Conservation (phyloP, 2,329 filamentous ascomycete species). For the Fusarium buharicum region DNA sequence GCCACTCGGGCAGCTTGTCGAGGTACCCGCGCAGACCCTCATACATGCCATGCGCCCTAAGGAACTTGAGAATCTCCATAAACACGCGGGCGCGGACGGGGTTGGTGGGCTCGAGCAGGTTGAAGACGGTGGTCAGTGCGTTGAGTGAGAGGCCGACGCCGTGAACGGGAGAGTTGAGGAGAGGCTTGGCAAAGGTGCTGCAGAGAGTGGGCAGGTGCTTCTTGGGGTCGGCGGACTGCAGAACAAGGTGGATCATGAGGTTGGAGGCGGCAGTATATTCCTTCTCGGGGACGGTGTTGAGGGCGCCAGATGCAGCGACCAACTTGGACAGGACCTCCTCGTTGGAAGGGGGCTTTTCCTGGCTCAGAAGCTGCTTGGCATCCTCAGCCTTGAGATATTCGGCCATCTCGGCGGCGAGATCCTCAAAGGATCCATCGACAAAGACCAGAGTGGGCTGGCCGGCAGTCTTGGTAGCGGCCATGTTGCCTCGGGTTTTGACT, state of each 20-base stretch:
- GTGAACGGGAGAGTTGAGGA: conserved; percentile 86
- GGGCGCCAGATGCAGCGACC: conserved; percentile 77
- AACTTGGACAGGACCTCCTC: conserved; percentile 92
- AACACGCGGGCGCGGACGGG: conserved; percentile 91
- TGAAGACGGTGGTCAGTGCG: conserved; percentile 95
- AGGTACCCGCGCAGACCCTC: conserved; percentile 86
- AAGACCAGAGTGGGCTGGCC: conserved; percentile 71
- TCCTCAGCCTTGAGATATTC: conserved; percentile 89
- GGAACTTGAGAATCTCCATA: conserved; percentile 84
- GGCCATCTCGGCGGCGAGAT: conserved; percentile 93
- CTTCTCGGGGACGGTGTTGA: conserved; percentile 92
- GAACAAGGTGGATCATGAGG: conserved; percentile 91
- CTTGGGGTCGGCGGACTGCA: conserved; percentile 85
- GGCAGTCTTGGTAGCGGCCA: conserved; percentile 53
- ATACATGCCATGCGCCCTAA: conserved; percentile 79
- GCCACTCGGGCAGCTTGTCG: conserved; percentile 83
- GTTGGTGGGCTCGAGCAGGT: conserved; percentile 81
- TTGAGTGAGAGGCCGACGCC: conserved; percentile 87
- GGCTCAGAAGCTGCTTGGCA: conserved; percentile 78
- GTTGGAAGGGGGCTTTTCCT: conserved; percentile 72
- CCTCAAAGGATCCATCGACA: conserved; percentile 92
- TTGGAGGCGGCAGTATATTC: conserved; percentile 97
- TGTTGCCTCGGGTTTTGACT: conserved; percentile 38
- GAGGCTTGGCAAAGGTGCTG: conserved; percentile 86
- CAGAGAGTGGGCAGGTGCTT: conserved; percentile 90